Evolutionary conservation across 306 rosid species (phyloP).

Genomic region (Inga laurina): DNA sequence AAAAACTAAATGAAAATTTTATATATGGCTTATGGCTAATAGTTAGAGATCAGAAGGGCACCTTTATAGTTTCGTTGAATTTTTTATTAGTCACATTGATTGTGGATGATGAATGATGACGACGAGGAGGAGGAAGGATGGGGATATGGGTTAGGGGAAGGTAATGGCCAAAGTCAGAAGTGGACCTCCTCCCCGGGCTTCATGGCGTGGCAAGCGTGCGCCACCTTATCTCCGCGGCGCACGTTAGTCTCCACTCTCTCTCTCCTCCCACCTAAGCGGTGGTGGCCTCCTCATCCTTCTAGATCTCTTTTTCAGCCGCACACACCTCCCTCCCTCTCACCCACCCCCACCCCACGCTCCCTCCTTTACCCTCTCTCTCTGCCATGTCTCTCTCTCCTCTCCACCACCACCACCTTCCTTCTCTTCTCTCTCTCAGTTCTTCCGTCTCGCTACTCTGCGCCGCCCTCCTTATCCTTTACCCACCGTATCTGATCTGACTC

Average conservation of each 20-base stretch:
- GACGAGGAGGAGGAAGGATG: neutral
- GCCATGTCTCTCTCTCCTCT: neutral
- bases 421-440: neutral
- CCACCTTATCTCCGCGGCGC: conserved; percentile 36
- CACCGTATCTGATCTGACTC: neutral
- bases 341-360: neutral
- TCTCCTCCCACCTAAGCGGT: conserved; percentile 73
- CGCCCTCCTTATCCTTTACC: conserved; percentile 14
- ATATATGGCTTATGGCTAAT: too few species aligned
- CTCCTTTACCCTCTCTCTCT: conserved; percentile 27
- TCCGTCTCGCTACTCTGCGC: neutral
- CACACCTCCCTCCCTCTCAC: conserved; percentile 44
- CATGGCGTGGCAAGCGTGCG: conserved; percentile 24
- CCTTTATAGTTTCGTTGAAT: too few species aligned
- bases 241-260: conserved; percentile 30
- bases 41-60: too few species aligned
- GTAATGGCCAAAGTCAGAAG: conserved; percentile 16
- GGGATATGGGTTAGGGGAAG: neutral
- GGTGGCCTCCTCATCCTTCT: conserved; percentile 73
- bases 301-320: conserved; percentile 83
- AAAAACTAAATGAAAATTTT: too few species aligned
- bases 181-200: conserved; percentile 28
- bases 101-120: neutral
- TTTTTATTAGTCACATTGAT: neutral
- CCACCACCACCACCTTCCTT: neutral